Conservation (phyloP, 768 basidiomycete species). For the Tricholoma terreum region DNA sequence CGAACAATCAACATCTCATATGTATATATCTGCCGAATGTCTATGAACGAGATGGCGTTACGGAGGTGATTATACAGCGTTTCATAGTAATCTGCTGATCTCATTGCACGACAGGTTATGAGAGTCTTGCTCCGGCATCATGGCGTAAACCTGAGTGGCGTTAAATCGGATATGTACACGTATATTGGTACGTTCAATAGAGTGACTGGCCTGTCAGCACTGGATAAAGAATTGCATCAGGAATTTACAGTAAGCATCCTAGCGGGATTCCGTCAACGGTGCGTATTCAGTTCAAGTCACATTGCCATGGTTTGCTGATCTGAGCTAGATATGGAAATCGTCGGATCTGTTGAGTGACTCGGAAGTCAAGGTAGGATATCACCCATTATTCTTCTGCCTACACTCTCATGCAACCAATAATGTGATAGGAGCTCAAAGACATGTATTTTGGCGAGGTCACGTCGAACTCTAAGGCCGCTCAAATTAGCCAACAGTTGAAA, state of each 20-base stretch:
- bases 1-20: slow-evolving; percentile 60
- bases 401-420: neutral
- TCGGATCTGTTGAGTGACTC: slow-evolving; percentile 52
- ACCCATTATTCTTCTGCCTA: neutral
- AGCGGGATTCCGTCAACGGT: slow-evolving; percentile 74
- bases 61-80: slow-evolving; percentile 35
- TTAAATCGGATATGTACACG: slow-evolving; percentile 73
- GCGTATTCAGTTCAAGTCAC: slow-evolving; percentile 16
- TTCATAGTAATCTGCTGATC: slow-evolving; percentile 1
- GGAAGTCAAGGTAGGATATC: slow-evolving; percentile 54
- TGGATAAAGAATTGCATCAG: slow-evolving; percentile 25
- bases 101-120: slow-evolving; percentile 53
- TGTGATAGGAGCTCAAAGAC: slow-evolving; percentile 56
- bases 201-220: neutral
- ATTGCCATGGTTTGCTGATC: neutral
- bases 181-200: slow-evolving; percentile 39
- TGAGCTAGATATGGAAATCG: slow-evolving; percentile 66
- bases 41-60: slow-evolving; percentile 59
- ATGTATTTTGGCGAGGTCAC: slow-evolving; percentile 51
- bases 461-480: slow-evolving; percentile 23
- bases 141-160: slow-evolving; percentile 61
- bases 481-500: slow-evolving; percentile 4
- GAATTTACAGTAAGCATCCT: slow-evolving; percentile 73
- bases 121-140: slow-evolving; percentile 62
- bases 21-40: slow-evolving; percentile 73